Conservation (phyloP, 768 basidiomycete species). For the Solioccasus polychromus region DNA sequence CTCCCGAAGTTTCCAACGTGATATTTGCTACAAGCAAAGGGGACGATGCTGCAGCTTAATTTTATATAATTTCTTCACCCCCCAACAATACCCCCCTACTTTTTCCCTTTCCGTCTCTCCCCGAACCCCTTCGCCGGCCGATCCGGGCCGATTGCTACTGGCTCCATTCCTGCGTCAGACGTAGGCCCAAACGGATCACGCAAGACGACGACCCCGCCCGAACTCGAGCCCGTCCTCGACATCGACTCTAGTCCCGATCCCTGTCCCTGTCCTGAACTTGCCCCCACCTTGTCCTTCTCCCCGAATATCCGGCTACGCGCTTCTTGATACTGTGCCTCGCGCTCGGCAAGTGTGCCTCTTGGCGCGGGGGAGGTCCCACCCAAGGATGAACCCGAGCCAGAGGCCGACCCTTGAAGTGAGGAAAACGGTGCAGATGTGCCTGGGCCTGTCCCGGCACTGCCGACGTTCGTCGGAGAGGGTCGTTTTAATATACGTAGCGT, state of each 20-base stretch:
- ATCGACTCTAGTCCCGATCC: not conserved
- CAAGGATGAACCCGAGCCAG: not conserved
- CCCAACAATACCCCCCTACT: conserved; percentile 2
- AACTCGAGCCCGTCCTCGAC: not conserved
- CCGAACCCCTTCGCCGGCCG: conserved; percentile 28
- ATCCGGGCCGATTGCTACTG: not conserved
- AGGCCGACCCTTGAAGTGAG: conserved; percentile 1
- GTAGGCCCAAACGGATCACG: conserved; percentile 36
- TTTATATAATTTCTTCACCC: not conserved
- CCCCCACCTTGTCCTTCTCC: conserved; percentile 16
- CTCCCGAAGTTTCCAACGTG: too few relatives aligned
- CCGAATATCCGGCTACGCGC: conserved; percentile 76
- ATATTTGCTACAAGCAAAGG: too few relatives aligned
- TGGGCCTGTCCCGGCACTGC: not conserved
- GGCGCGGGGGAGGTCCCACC: conserved; percentile 17
- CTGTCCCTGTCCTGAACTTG: not conserved
- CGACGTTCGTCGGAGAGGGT: conserved; percentile 35
- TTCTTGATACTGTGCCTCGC: conserved; percentile 71
- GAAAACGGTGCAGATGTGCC: not conserved
- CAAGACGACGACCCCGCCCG: conserved; percentile 14
- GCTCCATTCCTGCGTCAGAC: conserved; percentile 6
- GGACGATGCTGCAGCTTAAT: too few relatives aligned
- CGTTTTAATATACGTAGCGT: conserved; percentile 73
- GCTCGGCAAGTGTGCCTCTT: conserved; percentile 48
- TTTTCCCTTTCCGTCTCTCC: conserved; percentile 19